These are phyloP conservation scores for Solanum chacoense DNA, from an alignment of 305 asterid species.

Conservation along the genomic window DNA sequence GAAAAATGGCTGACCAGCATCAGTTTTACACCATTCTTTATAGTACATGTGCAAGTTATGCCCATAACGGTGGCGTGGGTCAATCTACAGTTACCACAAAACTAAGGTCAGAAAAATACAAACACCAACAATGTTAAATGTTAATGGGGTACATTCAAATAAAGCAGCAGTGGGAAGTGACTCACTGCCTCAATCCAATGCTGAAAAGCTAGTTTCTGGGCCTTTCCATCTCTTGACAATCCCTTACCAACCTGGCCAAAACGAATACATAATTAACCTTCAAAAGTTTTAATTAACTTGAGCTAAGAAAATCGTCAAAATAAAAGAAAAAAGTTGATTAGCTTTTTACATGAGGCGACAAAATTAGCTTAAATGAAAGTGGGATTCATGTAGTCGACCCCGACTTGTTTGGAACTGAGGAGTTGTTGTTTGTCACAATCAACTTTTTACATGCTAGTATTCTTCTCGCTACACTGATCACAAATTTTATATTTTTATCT, in stretches of 20 bases:
- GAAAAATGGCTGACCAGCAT: slow-evolving; percentile 90
- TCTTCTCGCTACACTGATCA: neutral
- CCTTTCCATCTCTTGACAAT: slow-evolving; percentile 56
- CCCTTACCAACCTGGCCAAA: slow-evolving; percentile 77
- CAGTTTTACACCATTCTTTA: slow-evolving; percentile 71
- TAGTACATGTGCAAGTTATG: slow-evolving; percentile 74
- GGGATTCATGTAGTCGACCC: neutral
- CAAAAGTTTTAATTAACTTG: neutral
- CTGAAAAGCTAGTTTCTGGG: slow-evolving; percentile 79
- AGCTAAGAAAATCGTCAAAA: neutral
- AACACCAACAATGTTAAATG: neutral
- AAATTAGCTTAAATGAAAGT: neutral
- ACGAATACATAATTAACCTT: neutral
- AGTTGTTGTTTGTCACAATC: neutral
- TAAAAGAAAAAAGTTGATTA: neutral
- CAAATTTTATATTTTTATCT: neutral
- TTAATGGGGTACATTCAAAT: neutral
- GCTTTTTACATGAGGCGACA: neutral
- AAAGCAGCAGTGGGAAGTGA: neutral
- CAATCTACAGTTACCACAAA: slow-evolving; percentile 34
- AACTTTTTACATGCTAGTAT: neutral
- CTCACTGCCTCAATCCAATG: slow-evolving; percentile 95
- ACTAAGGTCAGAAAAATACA: neutral
- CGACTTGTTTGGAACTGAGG: neutral
- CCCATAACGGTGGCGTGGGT: slow-evolving; percentile 94